Evolutionary conservation across 495 filamentous ascomycete genomes (phyloP), one percentile per base, ranked within the genome.

Genomic region (Tuber magnatum): DNA sequence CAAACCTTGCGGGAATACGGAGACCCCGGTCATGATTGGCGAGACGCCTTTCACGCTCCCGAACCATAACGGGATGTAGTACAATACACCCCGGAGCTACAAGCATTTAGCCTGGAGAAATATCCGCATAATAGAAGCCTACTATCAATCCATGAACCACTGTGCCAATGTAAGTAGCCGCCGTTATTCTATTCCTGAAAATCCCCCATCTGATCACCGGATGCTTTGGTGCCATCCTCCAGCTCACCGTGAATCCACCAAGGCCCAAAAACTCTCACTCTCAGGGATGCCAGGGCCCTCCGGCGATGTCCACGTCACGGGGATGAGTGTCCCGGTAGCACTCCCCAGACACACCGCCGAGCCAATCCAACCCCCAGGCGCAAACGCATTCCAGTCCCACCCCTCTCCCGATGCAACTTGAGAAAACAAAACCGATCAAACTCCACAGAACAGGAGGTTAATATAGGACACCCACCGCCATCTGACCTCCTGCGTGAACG

Each of bases 401-500:
- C 87, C 73, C 84, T 86, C 24, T 85, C 83, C 73, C 87, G 76
- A 0, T 87, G 87, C 85, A 88, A 86, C 79, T 87, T 88, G 80
- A 87, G 12, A 87, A 0, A 87, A 71, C 48, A 88, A 85, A 48
- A 81, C 81, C 85, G 40, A 87, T 71, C 8, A 80, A 83, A 20
- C 86, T 86, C 39, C 77, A 61, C 35, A 78, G 69, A 87, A 83
- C 3, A 84, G 86, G 38, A 88, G 79, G 70, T 86, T 88, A 12
- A 89, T 77, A 40, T 86, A 86, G 74, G 90, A 88, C 38, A 87
- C 87, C 87, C 88, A 89, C 51, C 87, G 81, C 88, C 88, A 83
- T 48, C 72, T 78, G 65, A 84, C 83, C 20, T 82, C 74, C 24
- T 84, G 78, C n/a, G 80, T 75, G 38, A 90, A 81, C 0, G 86